Conservation (phyloP, 208 protist species). For the Leishmania amazonensis region DNA sequence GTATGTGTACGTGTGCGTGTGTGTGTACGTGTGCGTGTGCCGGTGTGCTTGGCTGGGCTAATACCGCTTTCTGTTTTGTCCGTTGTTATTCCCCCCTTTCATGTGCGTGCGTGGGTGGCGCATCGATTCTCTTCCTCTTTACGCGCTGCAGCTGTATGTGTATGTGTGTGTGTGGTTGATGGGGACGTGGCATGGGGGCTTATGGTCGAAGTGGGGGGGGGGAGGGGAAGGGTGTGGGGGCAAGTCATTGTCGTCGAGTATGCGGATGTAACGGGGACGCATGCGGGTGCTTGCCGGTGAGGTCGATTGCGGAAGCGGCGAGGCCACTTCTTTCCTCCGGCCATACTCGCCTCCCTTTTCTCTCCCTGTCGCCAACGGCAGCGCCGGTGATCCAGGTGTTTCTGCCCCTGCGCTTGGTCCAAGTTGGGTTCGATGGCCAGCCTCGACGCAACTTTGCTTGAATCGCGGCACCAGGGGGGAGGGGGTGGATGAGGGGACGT, state of each 20-base stretch:
- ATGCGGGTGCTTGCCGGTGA: neutral
- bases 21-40: neutral
- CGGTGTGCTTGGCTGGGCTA: neutral
- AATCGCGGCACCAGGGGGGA: neutral
- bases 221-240: neutral
- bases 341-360: neutral
- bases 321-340: neutral
- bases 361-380: neutral
- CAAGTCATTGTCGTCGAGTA: neutral
- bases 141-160: neutral
- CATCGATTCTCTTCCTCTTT: neutral
- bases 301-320: neutral
- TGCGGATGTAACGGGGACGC: neutral
- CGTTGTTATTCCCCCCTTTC: neutral
- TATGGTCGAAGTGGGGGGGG: neutral
- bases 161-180: slow-evolving; percentile 8
- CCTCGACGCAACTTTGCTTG: neutral
- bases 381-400: neutral
- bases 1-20: neutral
- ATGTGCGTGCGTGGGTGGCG: neutral
- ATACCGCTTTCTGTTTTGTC: neutral
- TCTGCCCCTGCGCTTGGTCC: neutral
- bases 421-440: neutral
- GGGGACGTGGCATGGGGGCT: no score
- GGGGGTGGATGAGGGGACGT: no score